These are phyloP conservation scores for Penicillium waksmanii DNA, from an alignment of 495 filamentous ascomycete genomes.

Conservation along the genomic window DNA sequence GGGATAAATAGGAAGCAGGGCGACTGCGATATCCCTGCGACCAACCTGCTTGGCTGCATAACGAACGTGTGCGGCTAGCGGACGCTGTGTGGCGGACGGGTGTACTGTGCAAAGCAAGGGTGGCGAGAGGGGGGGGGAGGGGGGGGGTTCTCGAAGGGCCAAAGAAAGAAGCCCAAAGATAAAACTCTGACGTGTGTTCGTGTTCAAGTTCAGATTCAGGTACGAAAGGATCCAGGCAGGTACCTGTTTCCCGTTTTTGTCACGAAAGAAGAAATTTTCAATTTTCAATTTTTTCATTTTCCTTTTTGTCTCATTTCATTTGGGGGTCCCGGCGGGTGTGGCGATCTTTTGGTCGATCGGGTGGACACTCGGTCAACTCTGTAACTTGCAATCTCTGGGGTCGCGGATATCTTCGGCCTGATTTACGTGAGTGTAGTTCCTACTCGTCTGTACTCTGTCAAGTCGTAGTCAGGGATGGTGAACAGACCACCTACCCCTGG, in stretches of 20 bases:
- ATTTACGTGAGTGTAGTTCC: not conserved
- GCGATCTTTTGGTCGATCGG: constrained; percentile 14
- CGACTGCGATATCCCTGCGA: constrained; percentile 3
- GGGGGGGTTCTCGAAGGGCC: constrained; percentile 3
- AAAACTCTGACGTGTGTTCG: constrained; percentile 6
- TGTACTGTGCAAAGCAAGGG: not conserved
- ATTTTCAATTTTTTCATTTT: not conserved
- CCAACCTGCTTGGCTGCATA: not conserved
- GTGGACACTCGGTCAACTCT: constrained; percentile 1
- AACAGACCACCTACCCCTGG: constrained; percentile 9
- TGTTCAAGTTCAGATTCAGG: not conserved
- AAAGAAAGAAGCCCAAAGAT: not conserved
- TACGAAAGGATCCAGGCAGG: constrained; percentile 1
- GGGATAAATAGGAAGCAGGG: constrained; percentile 3
- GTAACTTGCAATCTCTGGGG: not conserved
- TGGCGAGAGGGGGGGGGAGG: not conserved
- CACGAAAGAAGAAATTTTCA: not conserved
- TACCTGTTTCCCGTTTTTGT: not conserved
- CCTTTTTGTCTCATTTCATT: not conserved
- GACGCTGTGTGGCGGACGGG: constrained; percentile 2
- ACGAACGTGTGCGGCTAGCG: not conserved
- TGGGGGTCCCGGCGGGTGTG: constrained; percentile 10
- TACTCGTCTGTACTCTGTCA: not conserved
- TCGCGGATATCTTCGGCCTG: not conserved
- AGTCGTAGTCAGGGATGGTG: not conserved